These are phyloP conservation scores for Mastigamoeba balamuthi DNA, from an alignment of 78 protist species.

Conservation along the genomic window DNA sequence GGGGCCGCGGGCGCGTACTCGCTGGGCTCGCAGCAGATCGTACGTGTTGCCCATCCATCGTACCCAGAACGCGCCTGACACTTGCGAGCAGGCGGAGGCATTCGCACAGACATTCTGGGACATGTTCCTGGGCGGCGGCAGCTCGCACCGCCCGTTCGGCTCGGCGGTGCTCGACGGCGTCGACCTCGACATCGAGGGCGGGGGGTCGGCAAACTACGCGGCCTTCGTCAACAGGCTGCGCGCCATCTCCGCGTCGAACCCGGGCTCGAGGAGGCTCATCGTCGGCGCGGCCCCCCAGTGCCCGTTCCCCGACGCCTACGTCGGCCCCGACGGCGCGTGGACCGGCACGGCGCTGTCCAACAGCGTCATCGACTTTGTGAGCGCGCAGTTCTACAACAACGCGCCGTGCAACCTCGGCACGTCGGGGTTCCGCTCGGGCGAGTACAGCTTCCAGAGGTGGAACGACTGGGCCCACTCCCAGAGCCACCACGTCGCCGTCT, in stretches of 20 bases:
- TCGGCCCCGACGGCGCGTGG: background rate
- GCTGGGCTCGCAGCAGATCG: background rate
- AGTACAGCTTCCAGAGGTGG: background rate
- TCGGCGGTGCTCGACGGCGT: slow-evolving; percentile 22
- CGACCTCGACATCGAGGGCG: slow-evolving; percentile 30
- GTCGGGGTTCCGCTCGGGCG: background rate
- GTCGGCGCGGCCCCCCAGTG: slow-evolving; percentile 26
- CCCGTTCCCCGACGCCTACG: slow-evolving; percentile 34
- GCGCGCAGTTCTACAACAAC: background rate
- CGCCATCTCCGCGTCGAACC: background rate
- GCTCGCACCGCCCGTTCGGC: slow-evolving; percentile 22
- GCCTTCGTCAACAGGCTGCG: background rate
- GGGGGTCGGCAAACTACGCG: background rate
- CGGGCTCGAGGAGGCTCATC: background rate
- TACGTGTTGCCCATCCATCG: background rate
- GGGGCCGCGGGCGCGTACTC: background rate
- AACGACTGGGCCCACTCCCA: background rate
- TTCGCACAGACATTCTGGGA: slow-evolving; percentile 30
- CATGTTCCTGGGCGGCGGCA: slow-evolving; percentile 31
- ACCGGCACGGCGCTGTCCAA: background rate
- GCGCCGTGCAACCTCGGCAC: background rate
- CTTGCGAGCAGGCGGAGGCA: background rate
- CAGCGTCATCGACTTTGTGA: background rate
- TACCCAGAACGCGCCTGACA: background rate
- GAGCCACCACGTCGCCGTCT: background rate